A percentile compares a stretch with the other conserved stretches of the same genome.
Conservation (phyloP, 225 moss, liverwort and hornwort genomes). For the Pseudoscleropodium purum region DNA sequence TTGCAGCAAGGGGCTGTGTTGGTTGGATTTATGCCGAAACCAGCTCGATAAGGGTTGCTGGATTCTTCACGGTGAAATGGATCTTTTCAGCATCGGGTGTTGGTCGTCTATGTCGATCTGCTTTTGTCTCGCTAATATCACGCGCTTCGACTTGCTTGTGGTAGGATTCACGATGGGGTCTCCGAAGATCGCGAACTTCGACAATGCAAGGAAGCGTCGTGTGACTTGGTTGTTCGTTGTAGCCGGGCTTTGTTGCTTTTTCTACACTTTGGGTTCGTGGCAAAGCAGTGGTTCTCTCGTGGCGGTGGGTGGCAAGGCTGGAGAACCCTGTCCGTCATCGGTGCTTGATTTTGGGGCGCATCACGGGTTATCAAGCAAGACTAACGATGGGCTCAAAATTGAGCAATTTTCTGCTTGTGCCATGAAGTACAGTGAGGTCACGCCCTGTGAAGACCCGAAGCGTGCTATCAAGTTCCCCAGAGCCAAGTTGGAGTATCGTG, state of each 20-base stretch:
- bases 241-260: constrained; percentile 38
- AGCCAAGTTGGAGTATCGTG: constrained; percentile 53
- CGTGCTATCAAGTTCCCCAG: constrained; percentile 61
- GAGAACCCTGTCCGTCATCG: constrained; percentile 7
- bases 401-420: constrained; percentile 48
- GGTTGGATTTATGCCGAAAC: neutral
- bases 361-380: constrained; percentile 27
- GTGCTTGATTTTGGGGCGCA: constrained; percentile 67
- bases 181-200: constrained; percentile 16
- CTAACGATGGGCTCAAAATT: constrained; percentile 20
- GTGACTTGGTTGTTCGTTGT: constrained; percentile 16
- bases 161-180: constrained; percentile 30
- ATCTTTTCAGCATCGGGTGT: neutral
- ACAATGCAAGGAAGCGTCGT: constrained; percentile 24
- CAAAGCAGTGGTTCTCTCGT: constrained; percentile 10
- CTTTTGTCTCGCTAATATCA: neutral
- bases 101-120: neutral
- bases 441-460: constrained; percentile 68
- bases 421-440: constrained; percentile 75
- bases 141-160: neutral
- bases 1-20: neutral
- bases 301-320: neutral
- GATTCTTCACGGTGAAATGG: neutral
- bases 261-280: constrained; percentile 72
- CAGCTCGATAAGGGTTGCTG: neutral